Evolutionary conservation across 192 early-diverging fungal genomes (phyloP), one percentile per base, ranked within the genome.

Genomic region (Lobulomyces angularis): DNA sequence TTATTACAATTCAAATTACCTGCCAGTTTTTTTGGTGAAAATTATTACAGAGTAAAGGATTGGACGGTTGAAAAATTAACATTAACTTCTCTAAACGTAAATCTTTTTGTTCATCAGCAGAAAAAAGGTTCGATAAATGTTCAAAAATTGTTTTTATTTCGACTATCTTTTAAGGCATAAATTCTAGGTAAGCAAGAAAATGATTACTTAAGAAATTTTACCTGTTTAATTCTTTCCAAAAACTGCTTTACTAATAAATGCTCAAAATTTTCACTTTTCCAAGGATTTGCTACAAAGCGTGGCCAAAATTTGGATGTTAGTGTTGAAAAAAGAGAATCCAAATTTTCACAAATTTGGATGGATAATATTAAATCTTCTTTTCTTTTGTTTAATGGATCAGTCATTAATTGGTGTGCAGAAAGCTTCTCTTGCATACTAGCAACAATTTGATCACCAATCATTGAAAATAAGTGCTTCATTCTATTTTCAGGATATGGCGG

Each of bases 301-400:
- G 70, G 70, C 70, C 70, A 73, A 22, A 65, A 49, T 41, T 55
- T 43, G n/a, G 26, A 38, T 5, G 65, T 73, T 9, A 73, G 45
- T 5, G 58, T 61, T 5, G 27, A 16, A 5, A 51, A 20, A 5
- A 54, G 27, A 5, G 48, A 37, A 9, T 46, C 40, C 43, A 49
- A 50, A 0, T 24, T 32, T 2, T 50, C 40, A 29, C 53, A 53
- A 8, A 61, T 23, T 24, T 40, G 36, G 12, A 50, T 46, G 0
- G 53, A 46, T 8, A 40, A 28, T 1, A 35, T 28, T 3, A 72
- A 20, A 29, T 46, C 25, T 19, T 68, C 65, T 29, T 58, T 58
- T 8, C 62, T 4, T 18, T 50, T 41, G 14, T 40, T 35, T 41
- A 51, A 36, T 0, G 43, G 25, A 18, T 51, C 34, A 8, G 18